Evolutionary conservation across 139 green algal genomes (phyloP).

Genomic region (Asterochloris sp.): DNA sequence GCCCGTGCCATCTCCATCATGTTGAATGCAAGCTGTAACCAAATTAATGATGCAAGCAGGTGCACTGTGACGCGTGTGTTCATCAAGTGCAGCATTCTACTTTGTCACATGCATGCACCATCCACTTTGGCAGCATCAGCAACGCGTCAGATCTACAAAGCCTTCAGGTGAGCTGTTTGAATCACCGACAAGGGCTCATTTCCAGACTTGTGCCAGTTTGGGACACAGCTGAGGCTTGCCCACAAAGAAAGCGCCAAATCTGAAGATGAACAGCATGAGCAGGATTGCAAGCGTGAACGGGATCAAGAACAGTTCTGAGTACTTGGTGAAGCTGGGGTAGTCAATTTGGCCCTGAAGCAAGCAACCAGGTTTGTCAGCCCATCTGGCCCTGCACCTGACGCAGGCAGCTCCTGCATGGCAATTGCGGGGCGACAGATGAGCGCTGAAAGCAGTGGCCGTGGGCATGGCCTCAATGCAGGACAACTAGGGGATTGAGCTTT

Average conservation of each 20-base stretch:
- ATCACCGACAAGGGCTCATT: not conserved
- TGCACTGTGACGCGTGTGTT: no score
- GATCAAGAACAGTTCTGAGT: conserved; percentile 38
- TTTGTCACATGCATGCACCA: no score
- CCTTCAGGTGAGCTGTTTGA: no score
- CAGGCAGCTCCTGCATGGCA: conserved; percentile 19
- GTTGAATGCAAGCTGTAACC: no score
- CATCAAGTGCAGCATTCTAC: no score
- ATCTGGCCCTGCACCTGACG: no score
- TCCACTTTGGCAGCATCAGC: no score
- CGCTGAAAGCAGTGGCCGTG: conserved; percentile 16
- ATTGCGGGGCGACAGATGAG: conserved; percentile 35
- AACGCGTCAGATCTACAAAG: no score
- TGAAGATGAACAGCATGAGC: conserved; percentile 48
- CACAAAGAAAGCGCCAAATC: conserved; percentile 58
- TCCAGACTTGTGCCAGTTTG: conserved; percentile 50
- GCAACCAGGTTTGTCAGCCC: not conserved
- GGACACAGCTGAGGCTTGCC: conserved; percentile 67
- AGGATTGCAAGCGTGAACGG: conserved; percentile 44
- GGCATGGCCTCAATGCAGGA: not conserved
- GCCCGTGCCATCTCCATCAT: no score
- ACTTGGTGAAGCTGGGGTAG: not conserved
- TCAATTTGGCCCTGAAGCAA: conserved; percentile 5
- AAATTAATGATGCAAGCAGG: no score
- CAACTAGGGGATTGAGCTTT: not conserved